These are phyloP conservation scores for Penicillium crustosum DNA, from an alignment of 2,329 filamentous ascomycete genomes.

Conservation along the genomic window DNA sequence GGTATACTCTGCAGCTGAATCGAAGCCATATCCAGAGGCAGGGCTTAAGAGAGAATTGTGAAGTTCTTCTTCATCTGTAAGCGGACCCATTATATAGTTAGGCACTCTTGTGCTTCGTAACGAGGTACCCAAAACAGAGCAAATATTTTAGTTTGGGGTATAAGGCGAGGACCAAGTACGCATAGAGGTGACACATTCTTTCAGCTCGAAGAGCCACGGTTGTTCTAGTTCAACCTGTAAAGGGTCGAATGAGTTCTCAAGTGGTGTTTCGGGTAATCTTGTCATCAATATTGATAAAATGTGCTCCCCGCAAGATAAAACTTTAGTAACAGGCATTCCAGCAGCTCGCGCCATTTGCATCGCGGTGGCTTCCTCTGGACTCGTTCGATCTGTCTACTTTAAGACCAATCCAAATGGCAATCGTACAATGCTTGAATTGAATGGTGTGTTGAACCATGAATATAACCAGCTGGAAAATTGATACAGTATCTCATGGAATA, in stretches of 20 bases:
- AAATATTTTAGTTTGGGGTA: slow-evolving; percentile 22
- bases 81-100: slow-evolving; percentile 34
- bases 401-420: slow-evolving; percentile 43
- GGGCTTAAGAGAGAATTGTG: slow-evolving; percentile 32
- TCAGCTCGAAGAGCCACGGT: slow-evolving; percentile 36
- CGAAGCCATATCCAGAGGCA: slow-evolving; percentile 31
- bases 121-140: slow-evolving; percentile 33
- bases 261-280: slow-evolving; percentile 35
- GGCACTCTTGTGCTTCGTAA: slow-evolving; percentile 37
- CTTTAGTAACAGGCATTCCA: slow-evolving; percentile 37
- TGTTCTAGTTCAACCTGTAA: slow-evolving; percentile 32
- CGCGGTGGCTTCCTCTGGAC: slow-evolving; percentile 37
- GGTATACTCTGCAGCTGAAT: slow-evolving; percentile 28
- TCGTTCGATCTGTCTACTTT: slow-evolving; percentile 41
- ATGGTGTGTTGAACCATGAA: slow-evolving; percentile 26
- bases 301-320: slow-evolving; percentile 38
- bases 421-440: slow-evolving; percentile 30
- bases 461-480: slow-evolving; percentile 36
- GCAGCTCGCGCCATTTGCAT: slow-evolving; percentile 39
- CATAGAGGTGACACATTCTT: slow-evolving; percentile 37
- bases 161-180: slow-evolving; percentile 35
- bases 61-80: slow-evolving; percentile 28
- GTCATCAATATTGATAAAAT: slow-evolving; percentile 45
- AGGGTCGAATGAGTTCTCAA: slow-evolving; percentile 31
- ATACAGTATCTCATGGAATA: slow-evolving; percentile 32